These are phyloP conservation scores for Pleurotus ostreatus DNA, from an alignment of 768 basidiomycete species.

Conservation along the genomic window DNA sequence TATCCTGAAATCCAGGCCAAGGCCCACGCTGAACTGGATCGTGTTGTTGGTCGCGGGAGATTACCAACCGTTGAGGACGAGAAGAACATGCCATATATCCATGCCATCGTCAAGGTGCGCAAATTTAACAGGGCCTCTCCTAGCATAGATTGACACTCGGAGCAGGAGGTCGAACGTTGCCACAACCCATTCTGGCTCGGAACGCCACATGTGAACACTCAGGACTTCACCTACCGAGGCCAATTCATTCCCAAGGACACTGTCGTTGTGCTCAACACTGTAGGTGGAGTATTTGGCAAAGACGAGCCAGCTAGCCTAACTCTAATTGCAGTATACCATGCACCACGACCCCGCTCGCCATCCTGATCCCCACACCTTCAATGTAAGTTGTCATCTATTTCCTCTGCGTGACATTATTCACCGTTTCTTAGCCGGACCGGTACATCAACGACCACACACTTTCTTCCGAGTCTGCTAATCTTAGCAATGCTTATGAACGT, in stretches of 20 bases:
- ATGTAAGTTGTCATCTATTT: slow-evolving; percentile 14
- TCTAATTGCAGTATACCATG: slow-evolving; percentile 26
- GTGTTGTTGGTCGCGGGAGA: slow-evolving; percentile 24
- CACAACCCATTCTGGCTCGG: slow-evolving; percentile 36
- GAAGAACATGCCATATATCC: slow-evolving; percentile 30
- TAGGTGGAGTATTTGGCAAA: slow-evolving; percentile 14
- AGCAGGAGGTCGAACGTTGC: slow-evolving; percentile 31
- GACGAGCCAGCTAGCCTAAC: neutral
- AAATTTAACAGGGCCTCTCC: neutral
- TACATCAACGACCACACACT: slow-evolving; percentile 34
- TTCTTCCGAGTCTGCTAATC: slow-evolving; percentile 39
- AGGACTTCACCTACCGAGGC: slow-evolving; percentile 38
- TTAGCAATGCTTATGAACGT: slow-evolving; percentile 35
- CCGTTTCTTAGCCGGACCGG: slow-evolving; percentile 33
- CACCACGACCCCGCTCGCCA: slow-evolving; percentile 32
- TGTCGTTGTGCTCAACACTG: slow-evolving; percentile 34
- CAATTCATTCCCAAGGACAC: slow-evolving; percentile 37
- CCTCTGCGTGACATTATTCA: neutral
- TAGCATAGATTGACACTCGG: slow-evolving; percentile 8
- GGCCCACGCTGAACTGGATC: slow-evolving; percentile 27
- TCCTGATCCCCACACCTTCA: slow-evolving; percentile 33
- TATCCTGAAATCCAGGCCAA: slow-evolving; percentile 23
- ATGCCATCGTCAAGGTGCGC: slow-evolving; percentile 26
- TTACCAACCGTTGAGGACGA: slow-evolving; percentile 27
- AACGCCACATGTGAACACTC: slow-evolving; percentile 32